A percentile compares a stretch with the other conserved stretches of the same genome.
These are phyloP conservation scores for Aeschynomene evenia DNA, from an alignment of 306 rosid species.

Conservation along the genomic window DNA sequence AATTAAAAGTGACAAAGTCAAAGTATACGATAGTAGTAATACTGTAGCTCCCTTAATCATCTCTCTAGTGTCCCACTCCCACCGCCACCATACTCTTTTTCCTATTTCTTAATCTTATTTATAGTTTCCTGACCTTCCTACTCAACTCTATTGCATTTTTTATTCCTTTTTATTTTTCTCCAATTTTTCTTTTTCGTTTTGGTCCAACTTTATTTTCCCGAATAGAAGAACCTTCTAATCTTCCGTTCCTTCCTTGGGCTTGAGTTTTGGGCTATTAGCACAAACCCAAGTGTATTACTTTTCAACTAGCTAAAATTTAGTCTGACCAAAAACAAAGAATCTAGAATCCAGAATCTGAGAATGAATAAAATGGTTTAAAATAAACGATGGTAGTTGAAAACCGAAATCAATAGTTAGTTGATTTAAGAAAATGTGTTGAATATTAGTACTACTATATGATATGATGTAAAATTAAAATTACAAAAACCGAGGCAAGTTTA, in stretches of 20 bases:
- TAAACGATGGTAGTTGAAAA: neutral
- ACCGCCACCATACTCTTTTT: neutral
- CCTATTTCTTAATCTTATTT: too few species aligned
- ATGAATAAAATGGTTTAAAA: neutral
- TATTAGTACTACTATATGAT: too few species aligned
- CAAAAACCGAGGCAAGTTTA: neutral
- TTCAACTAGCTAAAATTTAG: neutral
- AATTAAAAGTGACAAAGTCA: neutral
- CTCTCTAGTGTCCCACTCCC: neutral
- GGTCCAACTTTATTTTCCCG: neutral
- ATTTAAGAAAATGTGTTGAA: neutral
- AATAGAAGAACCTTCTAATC: neutral
- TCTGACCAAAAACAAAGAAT: neutral
- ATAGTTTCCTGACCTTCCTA: too few species aligned
- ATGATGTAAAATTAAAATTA: too few species aligned
- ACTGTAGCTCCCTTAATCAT: neutral
- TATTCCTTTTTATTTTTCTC: too few species aligned
- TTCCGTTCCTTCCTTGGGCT: conserved; percentile 6
- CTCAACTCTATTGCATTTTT: too few species aligned
- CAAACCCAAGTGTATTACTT: neutral
- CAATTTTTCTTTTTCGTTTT: neutral
- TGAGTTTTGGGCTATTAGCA: neutral
- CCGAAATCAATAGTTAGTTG: neutral
- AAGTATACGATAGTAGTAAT: too few species aligned
- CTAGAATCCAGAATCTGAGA: neutral